Evolutionary conservation across 2,329 filamentous ascomycete genomes (phyloP).

Genomic region (Cladosporium sp.): DNA sequence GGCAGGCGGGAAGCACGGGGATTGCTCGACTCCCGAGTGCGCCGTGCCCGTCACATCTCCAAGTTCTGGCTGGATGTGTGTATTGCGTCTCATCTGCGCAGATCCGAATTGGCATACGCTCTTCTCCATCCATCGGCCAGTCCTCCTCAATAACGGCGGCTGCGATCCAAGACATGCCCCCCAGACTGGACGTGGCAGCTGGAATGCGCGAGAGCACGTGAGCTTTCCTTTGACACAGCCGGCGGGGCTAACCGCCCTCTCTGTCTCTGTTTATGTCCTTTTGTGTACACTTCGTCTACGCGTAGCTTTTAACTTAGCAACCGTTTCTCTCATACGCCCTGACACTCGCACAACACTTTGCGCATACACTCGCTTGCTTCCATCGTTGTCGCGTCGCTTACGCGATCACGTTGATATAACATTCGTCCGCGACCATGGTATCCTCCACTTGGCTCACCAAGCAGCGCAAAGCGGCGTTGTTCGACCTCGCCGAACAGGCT

Average conservation of each 20-base stretch:
- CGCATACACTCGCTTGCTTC: not conserved
- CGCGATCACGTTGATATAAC: slow-evolving; percentile 41
- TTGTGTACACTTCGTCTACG: not conserved
- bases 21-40: not conserved
- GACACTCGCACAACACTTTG: not conserved
- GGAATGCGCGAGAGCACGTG: not conserved
- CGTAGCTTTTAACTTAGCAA: not conserved
- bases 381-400: slow-evolving; percentile 43
- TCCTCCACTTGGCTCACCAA: slow-evolving; percentile 26
- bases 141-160: not conserved
- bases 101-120: too few species aligned
- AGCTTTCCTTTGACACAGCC: not conserved
- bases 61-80: not conserved
- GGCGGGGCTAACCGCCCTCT: not conserved
- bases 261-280: not conserved
- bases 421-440: slow-evolving; percentile 13
- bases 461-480: slow-evolving; percentile 28
- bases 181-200: not conserved
- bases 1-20: too few species aligned
- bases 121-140: too few species aligned
- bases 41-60: not conserved
- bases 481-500: slow-evolving; percentile 28
- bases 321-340: not conserved
- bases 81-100: not conserved
- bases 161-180: not conserved